Conservation (phyloP, 495 filamentous ascomycete species). For the Podospora pseudocomata region DNA sequence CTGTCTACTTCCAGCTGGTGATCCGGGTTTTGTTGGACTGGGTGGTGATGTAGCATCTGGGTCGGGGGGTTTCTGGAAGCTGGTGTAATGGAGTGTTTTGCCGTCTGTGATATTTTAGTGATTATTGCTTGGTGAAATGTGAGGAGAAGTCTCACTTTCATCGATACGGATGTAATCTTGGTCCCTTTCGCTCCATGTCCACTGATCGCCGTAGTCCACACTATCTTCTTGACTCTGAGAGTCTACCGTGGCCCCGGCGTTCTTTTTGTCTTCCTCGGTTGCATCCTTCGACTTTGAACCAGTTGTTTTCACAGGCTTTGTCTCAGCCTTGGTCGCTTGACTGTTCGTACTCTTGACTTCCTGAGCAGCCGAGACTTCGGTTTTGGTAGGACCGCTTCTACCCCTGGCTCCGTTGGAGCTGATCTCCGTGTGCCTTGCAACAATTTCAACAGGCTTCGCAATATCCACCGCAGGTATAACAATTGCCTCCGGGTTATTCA, state of each 20-base stretch:
- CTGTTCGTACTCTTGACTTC: background rate
- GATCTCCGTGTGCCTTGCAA: background rate
- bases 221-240: background rate
- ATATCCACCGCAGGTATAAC: background rate
- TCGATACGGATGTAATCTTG: slow-evolving; percentile 6
- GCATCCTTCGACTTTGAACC: background rate
- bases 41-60: background rate
- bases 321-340: background rate
- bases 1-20: no score
- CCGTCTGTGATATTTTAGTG: slow-evolving; percentile 6
- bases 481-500: background rate
- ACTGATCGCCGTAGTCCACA: slow-evolving; percentile 18
- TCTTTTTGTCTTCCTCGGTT: background rate
- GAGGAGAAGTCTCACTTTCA: background rate
- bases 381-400: background rate
- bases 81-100: slow-evolving; percentile 9
- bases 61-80: slow-evolving; percentile 11
- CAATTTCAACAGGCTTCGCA: background rate
- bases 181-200: slow-evolving; percentile 16
- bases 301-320: background rate
- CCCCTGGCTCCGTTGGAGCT: background rate
- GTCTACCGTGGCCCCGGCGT: background rate
- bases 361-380: background rate
- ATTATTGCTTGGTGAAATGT: background rate
- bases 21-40: background rate